Evolutionary conservation across 108 stramenopile species (phyloP), one percentile per base, ranked within the genome.

Genomic region (Cylindrotheca closterium): DNA sequence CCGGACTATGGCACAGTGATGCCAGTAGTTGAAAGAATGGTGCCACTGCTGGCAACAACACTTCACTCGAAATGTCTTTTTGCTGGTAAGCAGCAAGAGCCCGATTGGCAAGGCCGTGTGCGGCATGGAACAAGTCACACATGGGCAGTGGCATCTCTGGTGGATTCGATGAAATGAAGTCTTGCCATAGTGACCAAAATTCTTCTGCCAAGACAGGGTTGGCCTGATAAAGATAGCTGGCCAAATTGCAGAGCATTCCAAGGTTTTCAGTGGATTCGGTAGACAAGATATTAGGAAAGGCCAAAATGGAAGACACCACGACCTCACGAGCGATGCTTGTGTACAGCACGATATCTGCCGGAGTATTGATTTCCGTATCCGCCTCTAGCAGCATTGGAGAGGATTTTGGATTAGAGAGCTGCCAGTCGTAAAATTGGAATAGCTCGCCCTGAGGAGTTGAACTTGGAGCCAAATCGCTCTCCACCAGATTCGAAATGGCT

Each of bases 311-410:
- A 10, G 77, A 71, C 8, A 60, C 74, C 21, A 88, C 52, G 25
- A 88, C 58, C 59, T 88, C 87, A 7, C 73, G 71, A 22, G 78
- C 84, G 29, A 88, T 83, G 37, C 80, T 83, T 10, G 84, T 76
- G 60, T 81, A 85, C n/a, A 77, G 64, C 27, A 84, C 71, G 0
- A 55, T 48, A 30, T 60, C 64, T 23, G 69, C 68, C 2, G 58
- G 58, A 4, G 63, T 32, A 28, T 65, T 58, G 47, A 56, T 33
- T 42, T 42, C 37, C 37, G 37, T 7, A 7, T 10, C 37, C 15
- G 10, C 37, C 15, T 15, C 37, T 32, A 59, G 51, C 51, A 65
- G 51, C 30, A 53, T 32, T 8, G 30, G 28, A 33, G 51, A 24
- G 23, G 12, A 27, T 48, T 3, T 48, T 23, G 65, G 24, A 15